These are phyloP conservation scores for Calvatia gigantea DNA, from an alignment of 768 basidiomycete species.

Conservation along the genomic window DNA sequence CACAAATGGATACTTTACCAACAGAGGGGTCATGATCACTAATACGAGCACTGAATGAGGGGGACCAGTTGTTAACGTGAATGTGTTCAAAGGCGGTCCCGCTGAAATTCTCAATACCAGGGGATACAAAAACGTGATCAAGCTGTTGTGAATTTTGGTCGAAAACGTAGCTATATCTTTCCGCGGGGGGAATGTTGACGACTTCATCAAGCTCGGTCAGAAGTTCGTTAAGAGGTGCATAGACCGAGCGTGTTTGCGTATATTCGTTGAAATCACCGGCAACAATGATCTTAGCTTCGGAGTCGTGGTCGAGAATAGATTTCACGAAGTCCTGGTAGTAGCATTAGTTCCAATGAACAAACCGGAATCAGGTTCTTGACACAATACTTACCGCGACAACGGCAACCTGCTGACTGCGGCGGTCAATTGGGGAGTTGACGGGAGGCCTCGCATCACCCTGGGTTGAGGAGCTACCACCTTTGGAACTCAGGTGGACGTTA, in stretches of 20 bases:
- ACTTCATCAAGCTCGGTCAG: slow-evolving; percentile 50
- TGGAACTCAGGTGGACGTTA: slow-evolving; percentile 58
- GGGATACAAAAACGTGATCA: slow-evolving; percentile 54
- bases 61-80: slow-evolving; percentile 59
- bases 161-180: no score
- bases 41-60: slow-evolving; percentile 34
- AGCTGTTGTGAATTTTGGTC: slow-evolving; percentile 57
- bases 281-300: slow-evolving; percentile 45
- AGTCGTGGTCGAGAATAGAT: slow-evolving; percentile 37
- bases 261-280: slow-evolving; percentile 66
- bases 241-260: slow-evolving; percentile 49
- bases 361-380: background rate
- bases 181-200: no score
- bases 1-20: slow-evolving; percentile 46
- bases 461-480: slow-evolving; percentile 50
- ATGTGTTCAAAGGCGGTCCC: slow-evolving; percentile 50
- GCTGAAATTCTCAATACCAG: slow-evolving; percentile 37
- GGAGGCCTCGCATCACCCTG: slow-evolving; percentile 58
- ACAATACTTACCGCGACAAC: slow-evolving; percentile 42
- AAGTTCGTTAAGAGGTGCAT: slow-evolving; percentile 35
- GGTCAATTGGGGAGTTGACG: slow-evolving; percentile 47
- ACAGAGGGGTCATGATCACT: slow-evolving; percentile 66
- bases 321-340: slow-evolving; percentile 43
- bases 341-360: slow-evolving; percentile 1
- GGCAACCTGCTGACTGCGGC: slow-evolving; percentile 46